These are phyloP conservation scores for Geranium rotundifolium DNA, from an alignment of 345 rosid species.

Conservation along the genomic window DNA sequence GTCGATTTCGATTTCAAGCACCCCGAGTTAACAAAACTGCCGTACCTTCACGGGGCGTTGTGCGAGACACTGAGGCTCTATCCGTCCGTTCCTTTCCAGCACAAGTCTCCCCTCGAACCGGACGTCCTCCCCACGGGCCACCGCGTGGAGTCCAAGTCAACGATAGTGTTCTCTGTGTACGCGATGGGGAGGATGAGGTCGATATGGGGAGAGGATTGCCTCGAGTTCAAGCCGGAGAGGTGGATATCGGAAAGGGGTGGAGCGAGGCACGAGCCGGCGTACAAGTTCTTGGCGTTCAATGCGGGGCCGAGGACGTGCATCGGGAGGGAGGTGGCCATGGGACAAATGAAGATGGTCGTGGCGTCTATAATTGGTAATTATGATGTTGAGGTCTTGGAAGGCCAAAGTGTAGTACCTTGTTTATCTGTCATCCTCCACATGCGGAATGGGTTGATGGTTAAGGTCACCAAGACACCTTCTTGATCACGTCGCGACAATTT, in stretches of 20 bases:
- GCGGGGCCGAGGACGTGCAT: constrained; percentile 87
- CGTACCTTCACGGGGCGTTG: constrained; percentile 17
- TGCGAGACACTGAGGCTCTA: constrained; percentile 77
- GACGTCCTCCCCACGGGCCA: constrained; percentile 93
- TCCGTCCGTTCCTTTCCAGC: constrained; percentile 92
- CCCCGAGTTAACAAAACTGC: constrained; percentile 8
- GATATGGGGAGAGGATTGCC: constrained; percentile 83
- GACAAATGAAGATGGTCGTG: constrained; percentile 86
- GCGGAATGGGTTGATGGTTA: constrained; percentile 71
- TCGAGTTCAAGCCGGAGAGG: constrained; percentile 76
- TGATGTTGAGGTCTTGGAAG: constrained; percentile 45
- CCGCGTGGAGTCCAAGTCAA: constrained; percentile 81
- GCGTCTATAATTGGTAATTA: constrained; percentile 69
- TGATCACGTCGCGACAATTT: too few relatives aligned
- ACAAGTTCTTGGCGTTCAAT: constrained; percentile 79
- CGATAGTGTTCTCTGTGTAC: constrained; percentile 75
- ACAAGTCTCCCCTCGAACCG: constrained; percentile 65
- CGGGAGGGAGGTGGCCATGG: constrained; percentile 75
- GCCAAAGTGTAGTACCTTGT: constrained; percentile 63
- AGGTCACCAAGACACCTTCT: constrained; percentile 39
- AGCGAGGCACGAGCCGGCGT: constrained; percentile 45
- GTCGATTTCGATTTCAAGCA: neutral
- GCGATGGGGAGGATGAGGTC: constrained; percentile 82
- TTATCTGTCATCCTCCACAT: constrained; percentile 33
- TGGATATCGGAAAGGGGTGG: constrained; percentile 65